A percentile compares a stretch with the other conserved stretches of the same genome.
These are phyloP conservation scores for Funneliformis geosporum DNA, from an alignment of 192 early-diverging fungal genomes.

Conservation along the genomic window DNA sequence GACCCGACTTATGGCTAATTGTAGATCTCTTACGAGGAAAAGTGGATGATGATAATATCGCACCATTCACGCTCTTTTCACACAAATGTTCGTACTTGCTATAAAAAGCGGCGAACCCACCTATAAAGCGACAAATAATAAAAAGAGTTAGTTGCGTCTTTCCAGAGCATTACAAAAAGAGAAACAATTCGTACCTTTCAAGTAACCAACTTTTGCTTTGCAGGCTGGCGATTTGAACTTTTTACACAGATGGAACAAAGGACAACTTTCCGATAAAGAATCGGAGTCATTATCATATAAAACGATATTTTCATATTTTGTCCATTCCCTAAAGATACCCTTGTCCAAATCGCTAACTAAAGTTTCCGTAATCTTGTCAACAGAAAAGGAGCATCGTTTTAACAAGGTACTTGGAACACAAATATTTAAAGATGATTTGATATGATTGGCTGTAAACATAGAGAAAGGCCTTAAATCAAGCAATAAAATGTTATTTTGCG, in stretches of 20 bases:
- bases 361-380: slow-evolving; percentile 63
- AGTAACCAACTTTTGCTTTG: slow-evolving; percentile 45
- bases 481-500: slow-evolving; percentile 46
- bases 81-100: slow-evolving; percentile 36
- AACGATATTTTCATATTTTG: slow-evolving; percentile 58
- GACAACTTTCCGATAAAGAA: slow-evolving; percentile 48
- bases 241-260: slow-evolving; percentile 54
- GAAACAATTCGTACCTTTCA: slow-evolving; percentile 42
- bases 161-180: background rate
- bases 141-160: background rate
- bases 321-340: slow-evolving; percentile 54
- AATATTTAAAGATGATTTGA: slow-evolving; percentile 65
- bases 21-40: background rate
- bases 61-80: background rate
- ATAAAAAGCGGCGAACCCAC: slow-evolving; percentile 52
- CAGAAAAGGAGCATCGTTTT: slow-evolving; percentile 61
- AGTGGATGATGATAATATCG: background rate
- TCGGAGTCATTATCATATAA: slow-evolving; percentile 67
- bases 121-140: slow-evolving; percentile 35
- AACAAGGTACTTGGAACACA: slow-evolving; percentile 74
- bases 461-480: slow-evolving; percentile 73
- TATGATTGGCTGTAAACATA: slow-evolving; percentile 52
- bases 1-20: slow-evolving; percentile 34
- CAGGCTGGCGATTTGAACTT: slow-evolving; percentile 63
- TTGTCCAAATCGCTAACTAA: slow-evolving; percentile 56